Conservation (phyloP, 1,284 basidiomycete genomes). For the Apiotrichum gracile region DNA sequence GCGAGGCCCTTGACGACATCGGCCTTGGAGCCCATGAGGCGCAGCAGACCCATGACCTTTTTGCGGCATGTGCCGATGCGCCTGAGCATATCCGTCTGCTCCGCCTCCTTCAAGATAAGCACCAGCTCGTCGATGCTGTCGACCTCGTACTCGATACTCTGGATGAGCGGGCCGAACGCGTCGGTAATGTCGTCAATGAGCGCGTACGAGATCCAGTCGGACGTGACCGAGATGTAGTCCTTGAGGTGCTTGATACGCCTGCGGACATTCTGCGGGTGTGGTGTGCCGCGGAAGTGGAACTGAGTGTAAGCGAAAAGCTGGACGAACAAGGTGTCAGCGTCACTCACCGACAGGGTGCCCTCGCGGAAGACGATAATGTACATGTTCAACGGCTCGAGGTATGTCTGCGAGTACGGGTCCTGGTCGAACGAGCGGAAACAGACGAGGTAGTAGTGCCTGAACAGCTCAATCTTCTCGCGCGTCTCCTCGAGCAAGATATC, state of each 20-base stretch:
- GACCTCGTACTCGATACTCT: slow-evolving; percentile 98
- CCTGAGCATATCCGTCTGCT: slow-evolving; percentile 72
- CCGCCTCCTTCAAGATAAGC: slow-evolving; percentile 82
- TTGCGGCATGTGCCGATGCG: slow-evolving; percentile 96
- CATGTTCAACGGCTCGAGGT: slow-evolving; percentile 98
- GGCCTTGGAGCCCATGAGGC: slow-evolving; percentile 97
- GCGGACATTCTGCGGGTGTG: slow-evolving; percentile 96
- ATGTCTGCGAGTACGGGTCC: slow-evolving; percentile 93
- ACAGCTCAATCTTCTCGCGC: slow-evolving; percentile 98
- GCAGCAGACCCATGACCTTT: slow-evolving; percentile 96
- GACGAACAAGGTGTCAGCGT: no score
- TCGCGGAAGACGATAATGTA: slow-evolving; percentile 99
- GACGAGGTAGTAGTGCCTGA: slow-evolving; percentile 97
- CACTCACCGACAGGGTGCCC: slow-evolving; percentile 83
- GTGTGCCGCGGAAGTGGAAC: slow-evolving; percentile 97
- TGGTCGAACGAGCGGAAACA: slow-evolving; percentile 99
- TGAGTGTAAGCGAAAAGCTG: slow-evolving; percentile 36
- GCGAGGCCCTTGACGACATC: slow-evolving; percentile 98
- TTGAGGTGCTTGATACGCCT: slow-evolving; percentile 98
- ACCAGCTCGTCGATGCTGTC: slow-evolving; percentile 98
- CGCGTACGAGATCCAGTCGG: slow-evolving; percentile 99
- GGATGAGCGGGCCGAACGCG: slow-evolving; percentile 96
- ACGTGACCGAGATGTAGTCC: slow-evolving; percentile 98
- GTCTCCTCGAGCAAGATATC: slow-evolving; percentile 99
- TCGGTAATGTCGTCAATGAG: slow-evolving; percentile 99